phyloP scores from a whole-genome alignment of 2,329 filamentous ascomycete species.

The Colletotrichum incanum region DNA sequence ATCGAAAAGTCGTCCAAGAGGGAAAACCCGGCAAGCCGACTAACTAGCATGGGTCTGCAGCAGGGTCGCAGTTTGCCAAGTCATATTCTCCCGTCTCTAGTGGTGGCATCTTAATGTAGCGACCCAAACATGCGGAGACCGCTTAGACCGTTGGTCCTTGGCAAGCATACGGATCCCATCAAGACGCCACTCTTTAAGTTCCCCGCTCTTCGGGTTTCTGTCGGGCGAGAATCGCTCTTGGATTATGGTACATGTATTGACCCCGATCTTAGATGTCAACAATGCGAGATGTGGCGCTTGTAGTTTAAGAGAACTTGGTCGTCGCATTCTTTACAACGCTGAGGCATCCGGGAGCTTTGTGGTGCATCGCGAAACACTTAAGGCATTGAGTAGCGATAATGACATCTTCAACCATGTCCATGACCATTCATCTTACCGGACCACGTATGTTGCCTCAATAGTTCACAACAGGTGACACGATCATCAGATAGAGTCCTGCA shows the following conservation, averaged over 20 bases:
- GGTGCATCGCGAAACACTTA: too few relatives aligned
- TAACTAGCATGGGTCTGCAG: background rate
- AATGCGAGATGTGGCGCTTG: background rate
- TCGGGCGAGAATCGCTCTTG: background rate
- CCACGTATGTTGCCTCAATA: background rate
- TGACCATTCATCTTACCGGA: background rate
- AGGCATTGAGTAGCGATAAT: too few relatives aligned
- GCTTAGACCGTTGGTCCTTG: conserved; percentile 2
- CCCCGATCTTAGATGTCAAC: background rate
- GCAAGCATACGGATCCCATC: conserved; percentile 9
- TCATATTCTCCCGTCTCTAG: conserved; percentile 1
- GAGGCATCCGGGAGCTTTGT: background rate
- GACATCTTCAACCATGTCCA: background rate
- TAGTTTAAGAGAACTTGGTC: background rate
- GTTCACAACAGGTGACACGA: background rate
- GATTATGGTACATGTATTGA: background rate
- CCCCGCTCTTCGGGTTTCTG: background rate
- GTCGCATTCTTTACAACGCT: background rate
- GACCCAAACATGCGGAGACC: background rate
- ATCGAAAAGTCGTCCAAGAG: background rate
- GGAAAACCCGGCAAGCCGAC: background rate
- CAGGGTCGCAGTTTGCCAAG: conserved; percentile 15
- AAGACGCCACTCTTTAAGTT: background rate
- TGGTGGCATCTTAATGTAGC: conserved; percentile 19
- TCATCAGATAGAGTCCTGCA: background rate